phyloP scores from a whole-genome alignment of 106 monocot species.

The Narthecium ossifragum region DNA sequence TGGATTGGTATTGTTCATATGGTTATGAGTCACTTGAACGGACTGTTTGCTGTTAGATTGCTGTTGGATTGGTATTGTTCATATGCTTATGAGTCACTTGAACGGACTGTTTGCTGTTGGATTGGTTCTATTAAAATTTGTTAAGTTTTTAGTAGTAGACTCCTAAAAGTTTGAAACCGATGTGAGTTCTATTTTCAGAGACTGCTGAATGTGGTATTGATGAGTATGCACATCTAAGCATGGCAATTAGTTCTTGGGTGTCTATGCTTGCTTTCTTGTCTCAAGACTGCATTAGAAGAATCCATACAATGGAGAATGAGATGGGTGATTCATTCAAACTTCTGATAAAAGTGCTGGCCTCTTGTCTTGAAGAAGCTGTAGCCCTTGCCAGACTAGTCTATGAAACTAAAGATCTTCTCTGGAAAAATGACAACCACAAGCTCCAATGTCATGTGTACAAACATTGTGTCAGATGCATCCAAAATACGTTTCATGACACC shows the following conservation, averaged over 20 bases:
- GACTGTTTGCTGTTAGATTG: no score
- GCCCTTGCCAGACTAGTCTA: slow-evolving; percentile 51
- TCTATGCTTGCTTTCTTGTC: slow-evolving; percentile 32
- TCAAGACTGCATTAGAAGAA: slow-evolving; percentile 48
- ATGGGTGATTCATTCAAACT: slow-evolving; percentile 38
- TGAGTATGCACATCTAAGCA: slow-evolving; percentile 16
- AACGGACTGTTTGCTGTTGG: no score
- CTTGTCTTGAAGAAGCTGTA: slow-evolving; percentile 60
- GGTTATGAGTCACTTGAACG: no score
- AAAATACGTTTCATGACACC: slow-evolving; percentile 32
- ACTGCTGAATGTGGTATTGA: slow-evolving; percentile 19
- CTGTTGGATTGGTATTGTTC: no score
- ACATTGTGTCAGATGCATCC: slow-evolving; percentile 36
- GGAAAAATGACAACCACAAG: slow-evolving; percentile 15
- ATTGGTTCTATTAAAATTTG: no score
- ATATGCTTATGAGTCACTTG: no score
- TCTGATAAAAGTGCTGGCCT: slow-evolving; percentile 52
- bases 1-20: no score
- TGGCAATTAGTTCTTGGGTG: slow-evolving; percentile 37
- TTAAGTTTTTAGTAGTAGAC: no score
- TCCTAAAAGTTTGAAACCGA: no score
- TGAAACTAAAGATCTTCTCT: slow-evolving; percentile 17
- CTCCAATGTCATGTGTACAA: slow-evolving; percentile 27
- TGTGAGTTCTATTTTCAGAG: no score
- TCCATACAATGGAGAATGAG: slow-evolving; percentile 31